Conservation (phyloP, 164 flowering plant genomes). For the Litsea cubeba region DNA sequence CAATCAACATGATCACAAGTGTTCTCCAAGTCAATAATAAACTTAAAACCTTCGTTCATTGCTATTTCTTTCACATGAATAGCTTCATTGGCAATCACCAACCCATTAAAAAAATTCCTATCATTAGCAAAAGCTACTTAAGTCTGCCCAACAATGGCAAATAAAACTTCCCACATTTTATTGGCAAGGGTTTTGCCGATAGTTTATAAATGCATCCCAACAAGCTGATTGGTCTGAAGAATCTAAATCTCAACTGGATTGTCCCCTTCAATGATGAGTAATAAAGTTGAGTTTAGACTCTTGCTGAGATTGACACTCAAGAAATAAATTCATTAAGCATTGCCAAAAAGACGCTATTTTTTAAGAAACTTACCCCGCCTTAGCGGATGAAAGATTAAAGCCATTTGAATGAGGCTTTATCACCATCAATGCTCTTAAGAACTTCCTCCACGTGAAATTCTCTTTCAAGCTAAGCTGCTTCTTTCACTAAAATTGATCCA, state of each 20-base stretch:
- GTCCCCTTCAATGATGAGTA: not conserved
- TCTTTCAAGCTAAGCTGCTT: too few relatives aligned
- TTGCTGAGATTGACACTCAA: too few relatives aligned
- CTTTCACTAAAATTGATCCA: too few relatives aligned
- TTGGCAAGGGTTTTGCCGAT: not conserved
- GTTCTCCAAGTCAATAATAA: not conserved
- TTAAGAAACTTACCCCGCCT: too few relatives aligned
- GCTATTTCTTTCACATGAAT: not conserved
- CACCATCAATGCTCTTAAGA: too few relatives aligned
- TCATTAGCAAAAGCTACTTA: not conserved
- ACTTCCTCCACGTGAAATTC: too few relatives aligned
- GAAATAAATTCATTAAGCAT: too few relatives aligned
- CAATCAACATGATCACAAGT: not conserved
- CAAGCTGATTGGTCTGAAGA: not conserved
- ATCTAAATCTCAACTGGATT: not conserved
- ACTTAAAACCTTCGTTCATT: not conserved
- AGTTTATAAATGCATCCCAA: not conserved
- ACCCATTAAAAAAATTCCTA: not conserved
- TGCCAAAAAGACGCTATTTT: too few relatives aligned
- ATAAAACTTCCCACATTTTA: too few relatives aligned
- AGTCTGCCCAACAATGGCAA: not conserved
- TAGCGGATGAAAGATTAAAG: too few relatives aligned
- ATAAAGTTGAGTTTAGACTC: not conserved
- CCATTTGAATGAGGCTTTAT: too few relatives aligned
- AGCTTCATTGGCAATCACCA: not conserved